These are phyloP conservation scores for Bacterosira constricta DNA, from an alignment of 108 stramenopile species.

Conservation along the genomic window DNA sequence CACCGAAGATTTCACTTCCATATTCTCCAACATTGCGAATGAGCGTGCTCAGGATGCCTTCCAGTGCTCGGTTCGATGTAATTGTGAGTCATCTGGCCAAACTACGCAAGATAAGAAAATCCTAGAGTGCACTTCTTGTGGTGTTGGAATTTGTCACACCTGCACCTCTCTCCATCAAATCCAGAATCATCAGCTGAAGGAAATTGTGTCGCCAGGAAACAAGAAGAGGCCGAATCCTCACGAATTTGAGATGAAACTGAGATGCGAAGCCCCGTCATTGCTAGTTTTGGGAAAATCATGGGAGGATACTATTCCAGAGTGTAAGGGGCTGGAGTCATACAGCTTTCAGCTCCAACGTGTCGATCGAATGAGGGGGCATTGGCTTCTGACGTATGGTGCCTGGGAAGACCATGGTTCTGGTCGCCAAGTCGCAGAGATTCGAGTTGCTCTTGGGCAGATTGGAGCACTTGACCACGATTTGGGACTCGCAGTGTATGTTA, in stretches of 20 bases:
- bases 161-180: conserved; percentile 46
- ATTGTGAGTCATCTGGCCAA: conserved; percentile 49
- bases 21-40: conserved; percentile 18
- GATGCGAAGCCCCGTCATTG: conserved; percentile 39
- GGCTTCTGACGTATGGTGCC: conserved; percentile 53
- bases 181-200: conserved; percentile 41
- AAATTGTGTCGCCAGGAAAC: conserved; percentile 10
- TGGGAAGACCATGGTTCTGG: conserved; percentile 58
- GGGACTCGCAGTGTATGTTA: conserved; percentile 45
- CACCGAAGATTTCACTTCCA: conserved; percentile 19
- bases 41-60: conserved; percentile 26
- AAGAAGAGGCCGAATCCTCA: conserved; percentile 36
- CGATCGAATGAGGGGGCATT: conserved; percentile 46
- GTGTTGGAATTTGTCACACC: conserved; percentile 46
- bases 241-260: conserved; percentile 47
- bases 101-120: conserved; percentile 36
- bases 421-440: conserved; percentile 56
- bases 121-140: conserved; percentile 47
- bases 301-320: conserved; percentile 34
- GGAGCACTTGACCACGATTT: conserved; percentile 26
- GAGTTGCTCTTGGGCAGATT: conserved; percentile 40
- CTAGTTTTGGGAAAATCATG: conserved; percentile 39
- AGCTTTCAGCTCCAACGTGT: conserved; percentile 59
- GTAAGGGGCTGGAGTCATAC: conserved; percentile 46
- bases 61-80: conserved; percentile 39